These are phyloP conservation scores for Ustilago esculenta DNA, from an alignment of 1,284 basidiomycete species.

Conservation along the genomic window DNA sequence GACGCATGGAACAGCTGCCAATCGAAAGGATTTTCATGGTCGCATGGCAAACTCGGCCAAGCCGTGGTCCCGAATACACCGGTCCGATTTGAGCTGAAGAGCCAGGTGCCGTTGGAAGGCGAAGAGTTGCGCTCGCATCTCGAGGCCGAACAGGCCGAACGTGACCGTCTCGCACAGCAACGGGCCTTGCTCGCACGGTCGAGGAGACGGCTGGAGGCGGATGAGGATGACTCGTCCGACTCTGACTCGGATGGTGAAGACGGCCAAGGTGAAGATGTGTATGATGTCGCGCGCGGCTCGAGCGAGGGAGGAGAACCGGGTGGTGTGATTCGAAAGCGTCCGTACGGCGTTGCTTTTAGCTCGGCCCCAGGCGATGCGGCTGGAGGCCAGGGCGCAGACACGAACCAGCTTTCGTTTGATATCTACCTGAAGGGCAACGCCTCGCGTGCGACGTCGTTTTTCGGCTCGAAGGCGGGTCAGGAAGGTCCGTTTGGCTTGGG, in stretches of 20 bases:
- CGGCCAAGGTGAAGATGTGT: conserved; percentile 72
- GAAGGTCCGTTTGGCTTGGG: conserved; percentile 70
- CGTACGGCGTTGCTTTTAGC: conserved; percentile 26
- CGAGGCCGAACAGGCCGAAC: conserved; percentile 79
- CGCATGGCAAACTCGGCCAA: conserved; percentile 85
- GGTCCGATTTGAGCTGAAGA: conserved; percentile 74
- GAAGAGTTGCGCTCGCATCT: conserved; percentile 83
- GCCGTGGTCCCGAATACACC: conserved; percentile 70
- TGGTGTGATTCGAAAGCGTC: conserved; percentile 24
- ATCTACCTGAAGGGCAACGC: conserved; percentile 96
- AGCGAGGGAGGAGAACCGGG: conserved; percentile 12
- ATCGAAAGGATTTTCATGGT: conserved; percentile 79
- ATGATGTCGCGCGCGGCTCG: conserved; percentile 26
- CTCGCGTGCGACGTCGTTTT: conserved; percentile 80
- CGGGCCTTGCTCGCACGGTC: conserved; percentile 81
- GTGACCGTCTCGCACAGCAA: conserved; percentile 86
- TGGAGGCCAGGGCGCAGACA: conserved; percentile 70
- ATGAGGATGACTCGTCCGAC: conserved; percentile 68
- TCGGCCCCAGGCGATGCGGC: conserved; percentile 69
- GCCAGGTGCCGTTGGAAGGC: conserved; percentile 75
- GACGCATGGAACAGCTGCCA: conserved; percentile 86
- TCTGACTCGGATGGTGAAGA: conserved; percentile 71
- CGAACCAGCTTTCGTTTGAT: conserved; percentile 82
- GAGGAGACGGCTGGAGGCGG: conserved; percentile 86
- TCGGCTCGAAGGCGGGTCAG: conserved; percentile 70